phyloP scores from a whole-genome alignment of 169 alveolate genomes.

The Cryptosporidium sp. region DNA sequence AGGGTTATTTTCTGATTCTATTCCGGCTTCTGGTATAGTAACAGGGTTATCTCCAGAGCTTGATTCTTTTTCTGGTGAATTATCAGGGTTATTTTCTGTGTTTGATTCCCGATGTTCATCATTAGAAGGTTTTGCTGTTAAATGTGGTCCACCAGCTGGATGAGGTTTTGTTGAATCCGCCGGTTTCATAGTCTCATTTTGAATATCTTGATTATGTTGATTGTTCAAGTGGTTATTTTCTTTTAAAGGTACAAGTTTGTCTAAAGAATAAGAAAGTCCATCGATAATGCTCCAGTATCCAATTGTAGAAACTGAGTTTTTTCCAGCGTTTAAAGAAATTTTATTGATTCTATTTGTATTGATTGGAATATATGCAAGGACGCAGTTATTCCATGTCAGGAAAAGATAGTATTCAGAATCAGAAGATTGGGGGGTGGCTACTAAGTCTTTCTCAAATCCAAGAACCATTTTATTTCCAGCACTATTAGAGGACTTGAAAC shows the following conservation, averaged over 20 bases:
- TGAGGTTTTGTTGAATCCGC: too few species aligned
- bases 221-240: background rate
- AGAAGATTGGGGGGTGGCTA: background rate
- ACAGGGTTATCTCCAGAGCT: too few species aligned
- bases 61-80: too few species aligned
- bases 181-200: background rate
- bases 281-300: constrained; percentile 19
- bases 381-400: background rate
- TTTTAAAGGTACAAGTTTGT: background rate
- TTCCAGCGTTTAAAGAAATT: background rate
- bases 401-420: constrained; percentile 7
- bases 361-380: constrained; percentile 9
- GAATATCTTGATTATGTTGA: background rate
- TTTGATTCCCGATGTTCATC: too few species aligned
- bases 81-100: too few species aligned
- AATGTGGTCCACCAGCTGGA: too few species aligned
- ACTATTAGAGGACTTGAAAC: background rate
- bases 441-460: background rate
- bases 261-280: background rate
- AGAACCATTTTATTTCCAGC: background rate
- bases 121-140: too few species aligned
- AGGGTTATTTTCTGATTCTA: too few species aligned
- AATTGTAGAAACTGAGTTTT: background rate
- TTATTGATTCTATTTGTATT: background rate
- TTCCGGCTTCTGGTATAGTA: too few species aligned